These are phyloP conservation scores for Ilyonectria robusta DNA, from an alignment of 2,329 filamentous ascomycete species.

Conservation along the genomic window DNA sequence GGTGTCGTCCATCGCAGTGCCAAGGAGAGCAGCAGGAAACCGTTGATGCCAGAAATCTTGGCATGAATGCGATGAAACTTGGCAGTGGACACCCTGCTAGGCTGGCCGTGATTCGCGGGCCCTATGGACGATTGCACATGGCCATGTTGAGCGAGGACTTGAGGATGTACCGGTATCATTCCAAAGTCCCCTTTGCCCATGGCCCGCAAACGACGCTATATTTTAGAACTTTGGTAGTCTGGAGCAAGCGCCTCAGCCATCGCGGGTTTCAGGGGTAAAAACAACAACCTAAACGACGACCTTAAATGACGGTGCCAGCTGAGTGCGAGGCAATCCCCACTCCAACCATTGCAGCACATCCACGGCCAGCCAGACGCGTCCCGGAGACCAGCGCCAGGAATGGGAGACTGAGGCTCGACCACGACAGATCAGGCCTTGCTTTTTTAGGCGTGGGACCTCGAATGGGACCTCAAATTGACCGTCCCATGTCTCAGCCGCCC, in stretches of 20 bases:
- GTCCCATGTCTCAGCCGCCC: not conserved
- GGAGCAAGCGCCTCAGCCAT: not conserved
- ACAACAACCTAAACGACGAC: not conserved
- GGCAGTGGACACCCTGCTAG: constrained; percentile 9
- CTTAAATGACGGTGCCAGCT: too few species aligned
- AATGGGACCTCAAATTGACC: not conserved
- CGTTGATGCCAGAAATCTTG: constrained; percentile 18
- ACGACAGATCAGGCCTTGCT: not conserved
- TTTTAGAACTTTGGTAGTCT: not conserved
- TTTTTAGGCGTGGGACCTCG: not conserved
- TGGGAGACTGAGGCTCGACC: constrained; percentile 1
- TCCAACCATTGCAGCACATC: not conserved
- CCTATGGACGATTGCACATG: not conserved
- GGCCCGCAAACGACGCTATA: not conserved
- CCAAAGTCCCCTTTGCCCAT: constrained; percentile 4
- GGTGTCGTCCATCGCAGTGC: not conserved
- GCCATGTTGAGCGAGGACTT: not conserved
- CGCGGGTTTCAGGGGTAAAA: not conserved
- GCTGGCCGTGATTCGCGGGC: not conserved
- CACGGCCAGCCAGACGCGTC: not conserved
- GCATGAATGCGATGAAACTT: constrained; percentile 27
- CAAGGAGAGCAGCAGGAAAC: constrained; percentile 1
- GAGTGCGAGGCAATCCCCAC: not conserved
- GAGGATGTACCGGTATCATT: not conserved
- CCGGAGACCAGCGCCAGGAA: not conserved